A percentile compares a stretch with the other conserved stretches of the same genome.
Conservation (phyloP, 2,329 filamentous ascomycete genomes). For the Botrytis squamosa region DNA sequence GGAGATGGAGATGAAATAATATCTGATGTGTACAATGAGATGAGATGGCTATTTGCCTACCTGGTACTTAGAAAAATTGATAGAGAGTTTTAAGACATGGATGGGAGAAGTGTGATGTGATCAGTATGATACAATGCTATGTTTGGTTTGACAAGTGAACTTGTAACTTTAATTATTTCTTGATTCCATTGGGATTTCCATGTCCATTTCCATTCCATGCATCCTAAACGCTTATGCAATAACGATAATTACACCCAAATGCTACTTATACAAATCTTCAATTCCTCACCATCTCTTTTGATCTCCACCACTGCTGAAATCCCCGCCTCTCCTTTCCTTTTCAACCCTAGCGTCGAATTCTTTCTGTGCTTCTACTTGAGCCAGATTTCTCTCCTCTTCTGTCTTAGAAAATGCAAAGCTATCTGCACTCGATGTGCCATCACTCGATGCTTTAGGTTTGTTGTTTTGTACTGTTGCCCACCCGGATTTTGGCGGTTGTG, state of each 20-base stretch:
- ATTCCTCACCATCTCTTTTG: constrained; percentile 30
- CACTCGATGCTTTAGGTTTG: constrained; percentile 20
- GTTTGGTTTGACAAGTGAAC: background rate
- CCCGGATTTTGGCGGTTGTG: constrained; percentile 19
- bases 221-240: background rate
- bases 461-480: constrained; percentile 25
- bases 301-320: constrained; percentile 33
- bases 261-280: background rate
- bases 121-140: too few species aligned
- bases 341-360: constrained; percentile 40
- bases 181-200: background rate
- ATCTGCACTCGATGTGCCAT: constrained; percentile 24
- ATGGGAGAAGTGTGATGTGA: too few species aligned
- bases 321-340: constrained; percentile 36
- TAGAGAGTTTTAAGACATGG: too few species aligned
- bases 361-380: constrained; percentile 34
- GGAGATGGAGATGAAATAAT: background rate
- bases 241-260: background rate
- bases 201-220: background rate
- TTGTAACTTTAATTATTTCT: background rate
- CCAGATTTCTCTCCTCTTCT: constrained; percentile 29
- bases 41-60: too few species aligned
- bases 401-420: constrained; percentile 33
- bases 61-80: too few species aligned
- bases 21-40: background rate